Evolutionary conservation across 2,329 filamentous ascomycete genomes (phyloP), one percentile per base, ranked within the genome.

Genomic region (Colletotrichum cordylinicola): DNA sequence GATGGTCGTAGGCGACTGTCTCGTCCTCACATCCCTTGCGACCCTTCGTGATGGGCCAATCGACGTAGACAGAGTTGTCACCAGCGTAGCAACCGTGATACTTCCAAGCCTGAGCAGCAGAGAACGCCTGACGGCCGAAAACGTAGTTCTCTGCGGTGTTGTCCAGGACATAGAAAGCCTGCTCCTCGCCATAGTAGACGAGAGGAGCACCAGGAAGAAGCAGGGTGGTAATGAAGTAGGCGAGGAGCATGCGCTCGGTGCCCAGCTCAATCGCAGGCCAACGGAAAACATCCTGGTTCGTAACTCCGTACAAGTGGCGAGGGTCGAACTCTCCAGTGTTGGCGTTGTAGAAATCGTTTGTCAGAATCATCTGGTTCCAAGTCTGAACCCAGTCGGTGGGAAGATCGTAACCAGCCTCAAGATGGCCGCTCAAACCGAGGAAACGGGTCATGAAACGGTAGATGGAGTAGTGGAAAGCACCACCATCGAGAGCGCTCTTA

Each of bases 211-310:
- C 91, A 2, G 91, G 91, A 80, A 93, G 86, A 62, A 91, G 84
- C 67, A 93, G 80, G 0, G 90, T 91, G 2, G 90, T 90, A 60
- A 93, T 86, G 78, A 91, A 93, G 18, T 90, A 84, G 7, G 87
- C 91, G 6, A 93, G 82, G 8, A 93, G 83, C 80, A 91, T 89
- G 60, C 90, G 87, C 78, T 92, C 86, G 0, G 89, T 89, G 6
- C 91, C 91, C 73, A 91, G 87, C 48, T 85, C 84, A 29, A 93
- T 84, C 12, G 90, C 87, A 10, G 91, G 91, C 91, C 91, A 93
- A 43, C 91, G 87, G 78, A 93, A 91, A 9, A 93, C 90, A 80
- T 93, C 92, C 82, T 93, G 92, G 79, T 93, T 93, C 8, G 91
- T 92, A 3, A 89, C 88, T 65, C 91, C 92, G 79, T 90, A 93